A percentile compares a stretch with the other conserved stretches of the same genome.
phyloP scores from a whole-genome alignment of 2,329 filamentous ascomycete species.

The Teratosphaeria pseudoeucalypti region DNA sequence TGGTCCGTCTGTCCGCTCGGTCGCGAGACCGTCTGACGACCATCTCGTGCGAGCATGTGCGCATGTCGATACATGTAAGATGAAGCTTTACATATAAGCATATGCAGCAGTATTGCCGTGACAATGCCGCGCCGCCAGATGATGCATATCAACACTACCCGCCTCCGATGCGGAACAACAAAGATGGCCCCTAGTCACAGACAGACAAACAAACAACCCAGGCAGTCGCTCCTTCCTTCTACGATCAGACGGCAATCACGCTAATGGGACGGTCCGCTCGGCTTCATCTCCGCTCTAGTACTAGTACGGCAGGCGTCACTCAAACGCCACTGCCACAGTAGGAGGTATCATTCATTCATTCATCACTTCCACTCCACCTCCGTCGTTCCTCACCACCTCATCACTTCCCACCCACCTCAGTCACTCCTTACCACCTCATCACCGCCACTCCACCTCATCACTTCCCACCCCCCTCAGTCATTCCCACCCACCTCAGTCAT shows the following conservation, averaged over 20 bases:
- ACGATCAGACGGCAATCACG: not conserved
- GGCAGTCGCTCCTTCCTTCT: not conserved
- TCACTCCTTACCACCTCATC: too few species aligned
- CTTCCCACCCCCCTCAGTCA: not conserved
- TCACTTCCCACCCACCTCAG: constrained; percentile 11
- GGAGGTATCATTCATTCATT: too few species aligned
- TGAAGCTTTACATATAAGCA: too few species aligned
- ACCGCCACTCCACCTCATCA: too few species aligned
- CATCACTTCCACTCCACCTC: not conserved
- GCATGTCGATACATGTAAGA: not conserved
- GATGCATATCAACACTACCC: not conserved
- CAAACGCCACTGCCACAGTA: not conserved
- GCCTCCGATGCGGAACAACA: not conserved
- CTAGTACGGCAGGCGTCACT: not conserved
- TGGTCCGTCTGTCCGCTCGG: not conserved
- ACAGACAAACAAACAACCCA: not conserved
- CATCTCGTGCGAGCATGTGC: not conserved
- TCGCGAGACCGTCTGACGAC: not conserved
- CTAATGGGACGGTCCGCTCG: not conserved
- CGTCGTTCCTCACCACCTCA: constrained; percentile 6
- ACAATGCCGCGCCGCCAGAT: not conserved
- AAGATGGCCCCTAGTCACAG: not conserved
- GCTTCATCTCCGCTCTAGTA: not conserved
- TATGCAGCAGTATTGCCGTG: too few species aligned
- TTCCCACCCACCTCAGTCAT: constrained; percentile 10